Base-by-base conservation (phyloP, 768 basidiomycete species). In the Boletus subparvulus region DNA sequence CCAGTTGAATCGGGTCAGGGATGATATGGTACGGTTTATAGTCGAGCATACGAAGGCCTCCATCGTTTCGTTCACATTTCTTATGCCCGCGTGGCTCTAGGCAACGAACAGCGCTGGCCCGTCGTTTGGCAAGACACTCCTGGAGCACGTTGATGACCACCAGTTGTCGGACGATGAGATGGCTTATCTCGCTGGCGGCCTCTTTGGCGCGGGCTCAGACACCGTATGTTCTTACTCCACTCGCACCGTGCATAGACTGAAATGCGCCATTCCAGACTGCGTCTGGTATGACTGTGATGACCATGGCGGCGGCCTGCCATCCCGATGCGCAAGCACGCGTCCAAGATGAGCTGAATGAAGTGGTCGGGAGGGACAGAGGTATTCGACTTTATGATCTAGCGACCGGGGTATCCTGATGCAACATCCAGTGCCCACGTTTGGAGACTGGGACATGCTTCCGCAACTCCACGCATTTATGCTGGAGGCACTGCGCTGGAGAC, bases 131-230 rank as follows among this genome's bases (percentile, higher is more conserved):
- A 79, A 76, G 65, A 80, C 79, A 54, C 75, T 85, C 26, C 63
- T 85, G 2, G 82, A 83, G 56, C 75, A 76, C 6, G 76, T 80
- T 56, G 57, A 65, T 2, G 78, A 80, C 46, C 77, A 82, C 24
- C 77, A 74, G 9, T 74, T 85, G 10, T 75, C 80, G 5, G 73
- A 79, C 46, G 71, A 79, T 49, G 83, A 86, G 57, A 76, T 77
- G 7, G 77, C 83, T 0, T 85, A 84, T 67, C 76, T 85, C n/a
- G 82, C 80, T 2, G 84, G 84, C 1, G 73, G 74, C 39, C 77
- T 86, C 70, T 85, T 84, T 58, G 83, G 82, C 17, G 84, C 83
- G 7, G 84, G 83, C 3, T 76, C 79, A 1, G 83, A 83, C 57
- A 85, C 84, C 7, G 74, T 69, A 50, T 43, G 65, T 47, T n/a